phyloP scores from a whole-genome alignment of 768 basidiomycete species.

The Piloderma croceum region DNA sequence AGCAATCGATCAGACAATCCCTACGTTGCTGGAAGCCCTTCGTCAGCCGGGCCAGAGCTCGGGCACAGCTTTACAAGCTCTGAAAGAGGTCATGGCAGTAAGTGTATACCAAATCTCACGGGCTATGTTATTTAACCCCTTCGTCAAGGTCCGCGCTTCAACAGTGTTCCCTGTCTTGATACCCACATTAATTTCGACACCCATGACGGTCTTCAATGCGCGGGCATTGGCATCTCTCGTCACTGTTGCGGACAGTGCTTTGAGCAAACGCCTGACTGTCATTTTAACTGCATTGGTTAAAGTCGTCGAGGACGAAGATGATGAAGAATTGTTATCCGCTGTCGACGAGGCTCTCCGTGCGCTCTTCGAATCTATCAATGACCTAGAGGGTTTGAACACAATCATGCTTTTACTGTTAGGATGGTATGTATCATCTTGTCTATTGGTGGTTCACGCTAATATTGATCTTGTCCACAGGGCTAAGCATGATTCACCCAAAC shows the following conservation, averaged over 20 bases:
- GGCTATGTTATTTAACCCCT: background rate
- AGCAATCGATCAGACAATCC: slow-evolving; percentile 95
- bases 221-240: slow-evolving; percentile 87
- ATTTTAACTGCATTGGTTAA: slow-evolving; percentile 79
- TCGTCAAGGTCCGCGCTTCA: slow-evolving; percentile 74
- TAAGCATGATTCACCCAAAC: slow-evolving; percentile 61
- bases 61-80: slow-evolving; percentile 90
- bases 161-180: slow-evolving; percentile 97
- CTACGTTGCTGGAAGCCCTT: slow-evolving; percentile 88
- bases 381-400: slow-evolving; percentile 84
- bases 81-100: slow-evolving; percentile 92
- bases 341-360: slow-evolving; percentile 72
- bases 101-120: slow-evolving; percentile 19
- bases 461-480: slow-evolving; percentile 49
- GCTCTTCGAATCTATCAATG: slow-evolving; percentile 71
- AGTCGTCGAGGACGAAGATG: slow-evolving; percentile 61
- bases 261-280: slow-evolving; percentile 75
- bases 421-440: slow-evolving; percentile 52
- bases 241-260: slow-evolving; percentile 85
- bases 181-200: slow-evolving; percentile 83
- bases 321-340: slow-evolving; percentile 65
- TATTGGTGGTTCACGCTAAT: background rate
- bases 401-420: slow-evolving; percentile 85
- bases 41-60: slow-evolving; percentile 89
- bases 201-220: slow-evolving; percentile 94